Percentiles rank a stretch among this genome's conserved stretches.
phyloP scores from a whole-genome alignment of 805 yeast genomes.

The Priceomyces medius region DNA sequence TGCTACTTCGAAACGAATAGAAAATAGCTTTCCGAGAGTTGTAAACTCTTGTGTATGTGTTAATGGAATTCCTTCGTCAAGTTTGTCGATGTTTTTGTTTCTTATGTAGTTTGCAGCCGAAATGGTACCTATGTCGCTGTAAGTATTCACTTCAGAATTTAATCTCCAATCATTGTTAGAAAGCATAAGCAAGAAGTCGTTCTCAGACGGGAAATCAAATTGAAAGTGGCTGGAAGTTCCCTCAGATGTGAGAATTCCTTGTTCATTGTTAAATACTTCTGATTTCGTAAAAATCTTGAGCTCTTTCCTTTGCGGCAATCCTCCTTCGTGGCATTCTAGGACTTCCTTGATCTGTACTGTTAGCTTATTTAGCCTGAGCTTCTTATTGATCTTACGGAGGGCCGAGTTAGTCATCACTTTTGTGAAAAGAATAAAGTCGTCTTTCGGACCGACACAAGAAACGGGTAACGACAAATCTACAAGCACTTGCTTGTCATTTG shows the following conservation, averaged over 20 bases:
- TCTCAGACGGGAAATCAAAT: conserved; percentile 32
- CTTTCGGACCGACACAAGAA: conserved; percentile 60
- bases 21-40: conserved; percentile 49
- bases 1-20: conserved; percentile 50
- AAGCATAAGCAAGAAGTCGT: conserved; percentile 32
- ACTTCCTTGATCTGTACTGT: conserved; percentile 52
- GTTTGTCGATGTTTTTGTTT: conserved; percentile 22
- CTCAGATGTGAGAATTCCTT: conserved; percentile 23
- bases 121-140: conserved; percentile 7
- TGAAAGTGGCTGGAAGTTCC: conserved; percentile 25
- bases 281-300: conserved; percentile 35
- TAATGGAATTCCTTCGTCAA: conserved; percentile 40
- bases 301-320: conserved; percentile 49
- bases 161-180: background rate
- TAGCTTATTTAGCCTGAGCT: conserved; percentile 43
- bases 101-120: conserved; percentile 20
- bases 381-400: conserved; percentile 27
- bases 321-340: conserved; percentile 53
- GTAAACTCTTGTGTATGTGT: conserved; percentile 53
- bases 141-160: conserved; percentile 4
- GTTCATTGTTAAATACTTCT: conserved; percentile 22
- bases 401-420: conserved; percentile 42
- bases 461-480: conserved; percentile 48
- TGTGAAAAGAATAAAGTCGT: conserved; percentile 39
- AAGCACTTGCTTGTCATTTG: conserved; percentile 49